Evolutionary conservation across 1,139 yeast genomes (phyloP).

Genomic region (Spencermartinsiella ligniputridi): DNA sequence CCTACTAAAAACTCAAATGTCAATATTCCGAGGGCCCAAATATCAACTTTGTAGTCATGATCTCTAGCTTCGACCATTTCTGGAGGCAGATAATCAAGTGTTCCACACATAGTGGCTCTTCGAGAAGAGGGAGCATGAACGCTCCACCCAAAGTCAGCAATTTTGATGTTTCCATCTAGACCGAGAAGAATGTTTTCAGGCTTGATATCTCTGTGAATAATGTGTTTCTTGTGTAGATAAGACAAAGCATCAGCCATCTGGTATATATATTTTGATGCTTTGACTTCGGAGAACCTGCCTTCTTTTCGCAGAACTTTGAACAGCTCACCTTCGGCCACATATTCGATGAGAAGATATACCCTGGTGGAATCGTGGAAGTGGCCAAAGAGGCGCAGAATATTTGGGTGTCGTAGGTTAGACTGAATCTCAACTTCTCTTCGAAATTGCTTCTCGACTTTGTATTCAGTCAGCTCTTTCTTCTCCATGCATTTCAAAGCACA

Average conservation of each 20-base stretch:
- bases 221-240: slow-evolving; percentile 70
- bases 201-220: slow-evolving; percentile 88
- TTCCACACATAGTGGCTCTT: slow-evolving; percentile 88
- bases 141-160: slow-evolving; percentile 97
- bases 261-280: slow-evolving; percentile 69
- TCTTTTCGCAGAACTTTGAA: slow-evolving; percentile 64
- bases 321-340: slow-evolving; percentile 81
- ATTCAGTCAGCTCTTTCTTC: slow-evolving; percentile 67
- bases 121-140: slow-evolving; percentile 55
- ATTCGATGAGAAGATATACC: slow-evolving; percentile 81
- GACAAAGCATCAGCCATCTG: slow-evolving; percentile 79
- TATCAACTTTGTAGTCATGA: slow-evolving; percentile 76
- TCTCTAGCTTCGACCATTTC: slow-evolving; percentile 86
- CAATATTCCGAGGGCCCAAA: slow-evolving; percentile 90
- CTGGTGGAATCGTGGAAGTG: slow-evolving; percentile 77
- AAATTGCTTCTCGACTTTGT: slow-evolving; percentile 82
- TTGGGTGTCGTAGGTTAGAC: slow-evolving; percentile 64
- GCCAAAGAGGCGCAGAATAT: slow-evolving; percentile 76
- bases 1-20: slow-evolving; percentile 87
- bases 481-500: slow-evolving; percentile 92
- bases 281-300: slow-evolving; percentile 63
- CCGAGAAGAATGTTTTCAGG: slow-evolving; percentile 87
- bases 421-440: slow-evolving; percentile 92
- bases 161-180: slow-evolving; percentile 55
- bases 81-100: slow-evolving; percentile 90